These are phyloP conservation scores for Aurifilum marmelostoma DNA, from an alignment of 2,329 filamentous ascomycete genomes.

Conservation along the genomic window DNA sequence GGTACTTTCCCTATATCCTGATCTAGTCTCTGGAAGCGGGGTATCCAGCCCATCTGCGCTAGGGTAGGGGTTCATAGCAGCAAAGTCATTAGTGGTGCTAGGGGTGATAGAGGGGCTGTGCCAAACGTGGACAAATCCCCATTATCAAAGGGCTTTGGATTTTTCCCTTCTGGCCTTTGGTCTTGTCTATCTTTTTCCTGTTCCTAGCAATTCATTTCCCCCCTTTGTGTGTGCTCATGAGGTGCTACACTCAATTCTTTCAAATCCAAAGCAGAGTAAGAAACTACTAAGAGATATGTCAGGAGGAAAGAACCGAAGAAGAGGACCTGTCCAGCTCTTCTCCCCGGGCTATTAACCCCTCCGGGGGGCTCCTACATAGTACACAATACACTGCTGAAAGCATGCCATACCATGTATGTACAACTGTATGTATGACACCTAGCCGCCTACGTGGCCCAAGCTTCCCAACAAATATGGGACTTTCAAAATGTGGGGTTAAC, in stretches of 20 bases:
- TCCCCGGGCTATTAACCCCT: background rate
- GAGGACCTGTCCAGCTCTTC: background rate
- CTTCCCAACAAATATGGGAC: background rate
- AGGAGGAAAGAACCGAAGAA: background rate
- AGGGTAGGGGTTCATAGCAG: background rate
- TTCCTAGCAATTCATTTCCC: background rate
- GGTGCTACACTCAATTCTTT: background rate
- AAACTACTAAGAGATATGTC: no score
- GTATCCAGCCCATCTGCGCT: background rate
- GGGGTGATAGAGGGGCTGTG: constrained; percentile 1
- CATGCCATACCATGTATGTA: background rate
- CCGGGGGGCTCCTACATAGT: no score
- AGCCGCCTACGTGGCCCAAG: constrained; percentile 3
- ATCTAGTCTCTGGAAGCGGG: background rate
- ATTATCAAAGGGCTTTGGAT: no score
- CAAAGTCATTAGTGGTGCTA: background rate
- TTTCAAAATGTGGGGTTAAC: background rate
- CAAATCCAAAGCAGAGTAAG: no score
- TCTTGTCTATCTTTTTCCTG: background rate
- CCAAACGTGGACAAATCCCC: background rate
- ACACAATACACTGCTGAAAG: no score
- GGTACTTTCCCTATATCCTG: background rate
- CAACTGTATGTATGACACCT: background rate
- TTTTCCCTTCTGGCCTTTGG: no score
- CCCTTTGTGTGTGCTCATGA: background rate